phyloP scores from a whole-genome alignment of 2,329 filamentous ascomycete species.

The Aspergillus arachidicola region DNA sequence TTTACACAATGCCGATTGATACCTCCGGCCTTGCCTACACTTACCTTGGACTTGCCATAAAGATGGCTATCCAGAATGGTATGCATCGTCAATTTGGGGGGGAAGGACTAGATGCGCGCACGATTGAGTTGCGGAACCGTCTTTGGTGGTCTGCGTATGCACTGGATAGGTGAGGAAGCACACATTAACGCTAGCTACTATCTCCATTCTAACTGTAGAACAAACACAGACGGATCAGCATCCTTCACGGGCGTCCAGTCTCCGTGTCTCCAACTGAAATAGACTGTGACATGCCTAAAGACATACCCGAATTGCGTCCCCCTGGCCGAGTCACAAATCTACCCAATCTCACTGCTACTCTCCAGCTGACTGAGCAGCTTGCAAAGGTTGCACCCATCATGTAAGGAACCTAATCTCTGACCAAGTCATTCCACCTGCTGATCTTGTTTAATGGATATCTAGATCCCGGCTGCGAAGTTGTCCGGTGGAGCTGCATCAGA shows the following conservation, averaged over 20 bases:
- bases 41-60: slow-evolving; percentile 55
- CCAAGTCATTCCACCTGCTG: too few relatives aligned
- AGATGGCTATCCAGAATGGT: slow-evolving; percentile 58
- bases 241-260: slow-evolving; percentile 54
- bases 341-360: slow-evolving; percentile 46
- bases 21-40: slow-evolving; percentile 56
- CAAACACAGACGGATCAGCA: slow-evolving; percentile 49
- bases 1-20: slow-evolving; percentile 51
- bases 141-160: slow-evolving; percentile 59
- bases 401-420: slow-evolving; percentile 8
- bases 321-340: slow-evolving; percentile 38
- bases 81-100: slow-evolving; percentile 51
- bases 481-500: slow-evolving; percentile 26
- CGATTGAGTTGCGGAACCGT: slow-evolving; percentile 52
- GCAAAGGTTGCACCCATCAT: slow-evolving; percentile 34
- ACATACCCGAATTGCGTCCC: slow-evolving; percentile 42
- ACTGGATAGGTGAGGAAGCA: slow-evolving; percentile 49
- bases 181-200: neutral
- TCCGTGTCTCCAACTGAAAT: slow-evolving; percentile 53
- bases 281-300: slow-evolving; percentile 52
- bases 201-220: neutral
- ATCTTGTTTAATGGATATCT: neutral
- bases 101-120: slow-evolving; percentile 38
- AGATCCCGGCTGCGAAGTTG: slow-evolving; percentile 26
- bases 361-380: slow-evolving; percentile 38